A percentile compares a stretch with the other conserved stretches of the same genome.
phyloP scores from a whole-genome alignment of 2,329 filamentous ascomycete species.

The Diaporthe aspalathi region DNA sequence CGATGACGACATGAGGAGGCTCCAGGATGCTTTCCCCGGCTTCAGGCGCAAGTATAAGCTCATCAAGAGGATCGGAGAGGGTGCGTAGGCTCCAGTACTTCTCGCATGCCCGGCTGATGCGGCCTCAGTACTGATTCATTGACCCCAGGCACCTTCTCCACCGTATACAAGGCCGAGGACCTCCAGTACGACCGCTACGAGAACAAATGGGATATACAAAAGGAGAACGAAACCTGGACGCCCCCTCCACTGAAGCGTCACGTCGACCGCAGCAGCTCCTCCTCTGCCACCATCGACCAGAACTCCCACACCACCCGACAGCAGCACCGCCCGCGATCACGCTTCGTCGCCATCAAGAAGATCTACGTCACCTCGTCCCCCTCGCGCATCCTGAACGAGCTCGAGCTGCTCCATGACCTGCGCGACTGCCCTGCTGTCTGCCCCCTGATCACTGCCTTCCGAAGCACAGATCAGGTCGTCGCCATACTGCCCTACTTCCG shows the following conservation, averaged over 20 bases:
- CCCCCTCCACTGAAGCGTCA: conserved; percentile 73
- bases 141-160: conserved; percentile 88
- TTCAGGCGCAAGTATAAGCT: conserved; percentile 87
- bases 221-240: conserved; percentile 73
- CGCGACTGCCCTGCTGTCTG: conserved; percentile 87
- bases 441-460: conserved; percentile 96
- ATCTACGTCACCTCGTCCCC: conserved; percentile 99
- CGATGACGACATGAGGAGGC: conserved; percentile 85
- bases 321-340: conserved; percentile 54
- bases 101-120: not conserved
- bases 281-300: conserved; percentile 40
- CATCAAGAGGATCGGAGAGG: conserved; percentile 97
- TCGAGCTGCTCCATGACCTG: conserved; percentile 91
- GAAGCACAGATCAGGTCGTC: conserved; percentile 92
- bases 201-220: conserved; percentile 87
- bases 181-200: conserved; percentile 83
- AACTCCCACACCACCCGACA: conserved; percentile 48
- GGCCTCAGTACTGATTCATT: conserved; percentile 29
- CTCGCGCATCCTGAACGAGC: conserved; percentile 92
- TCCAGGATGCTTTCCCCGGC: conserved; percentile 84
- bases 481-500: conserved; percentile 96
- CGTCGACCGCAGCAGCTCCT: conserved; percentile 49
- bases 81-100: conserved; percentile 56
- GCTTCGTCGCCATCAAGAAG: conserved; percentile 97
- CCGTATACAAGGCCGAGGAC: conserved; percentile 98